Evolutionary conservation across 2,329 filamentous ascomycete species (phyloP), one percentile per base, ranked within the genome.

Genomic region (Calonectria pteridis): DNA sequence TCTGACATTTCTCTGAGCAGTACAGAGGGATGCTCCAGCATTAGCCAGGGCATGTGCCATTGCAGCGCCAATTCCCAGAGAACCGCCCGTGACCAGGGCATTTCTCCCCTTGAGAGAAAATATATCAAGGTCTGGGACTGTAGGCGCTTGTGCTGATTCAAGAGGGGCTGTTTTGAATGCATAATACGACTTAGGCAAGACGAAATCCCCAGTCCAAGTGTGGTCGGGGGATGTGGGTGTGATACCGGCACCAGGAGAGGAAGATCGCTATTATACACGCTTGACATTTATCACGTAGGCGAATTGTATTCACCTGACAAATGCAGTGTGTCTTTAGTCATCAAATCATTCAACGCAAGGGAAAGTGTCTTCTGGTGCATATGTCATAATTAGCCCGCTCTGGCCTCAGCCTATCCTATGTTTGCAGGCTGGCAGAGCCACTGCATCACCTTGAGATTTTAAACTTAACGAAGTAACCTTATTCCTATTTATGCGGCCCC

Each of bases 41-140:
- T 74, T 69, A 37, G 69, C 69, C 0, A 74, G 50, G 7, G 69
- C 69, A 20, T 63, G 37, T 14, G 73, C 73, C 65, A 72, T 74
- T 2, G 69, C 59, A 10, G 58, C 66, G 33, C 73, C 73, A 33
- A 73, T 73, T 6, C 73, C 73, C 35, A 69, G 62, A 6, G 69
- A 64, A 18, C 66, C 73, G 23, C 73, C 73, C 14, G 73, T 75
- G 50, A 75, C 20, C 13, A 75, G 53, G 18, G 66, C 73, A 58
- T 69, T 72, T 33, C 73, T 75, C 13, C 73, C 73, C 43, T 50
- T 37, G 6, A 73, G 50, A 0, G 73, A 73, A 63, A 75, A 75
- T 9, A 75, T 62, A 26, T 69, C 49, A 20, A 72, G 73, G n/a
- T 69, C 59, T 11, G 65, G 65, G 23, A 74, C 69, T 2, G 66